Percentiles rank a stretch among this genome's conserved stretches.
Conservation (phyloP, 768 basidiomycete genomes). For the Leucosporidium creatinivorum region DNA sequence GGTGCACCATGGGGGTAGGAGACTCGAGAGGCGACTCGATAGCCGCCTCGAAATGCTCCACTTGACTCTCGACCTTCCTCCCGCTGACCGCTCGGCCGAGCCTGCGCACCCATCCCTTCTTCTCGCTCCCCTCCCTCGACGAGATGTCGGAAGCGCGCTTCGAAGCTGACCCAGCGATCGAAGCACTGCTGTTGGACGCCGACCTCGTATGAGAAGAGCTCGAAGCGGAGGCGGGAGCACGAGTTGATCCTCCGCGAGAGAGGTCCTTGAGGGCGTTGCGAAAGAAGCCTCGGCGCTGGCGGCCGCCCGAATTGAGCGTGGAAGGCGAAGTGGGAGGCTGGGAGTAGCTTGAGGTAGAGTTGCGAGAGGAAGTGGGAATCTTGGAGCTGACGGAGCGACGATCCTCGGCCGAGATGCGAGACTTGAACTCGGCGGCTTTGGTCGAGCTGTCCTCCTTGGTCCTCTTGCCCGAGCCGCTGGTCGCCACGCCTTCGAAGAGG, state of each 20-base stretch:
- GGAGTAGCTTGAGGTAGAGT: neutral
- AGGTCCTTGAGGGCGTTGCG: slow-evolving; percentile 8
- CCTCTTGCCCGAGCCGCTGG: neutral
- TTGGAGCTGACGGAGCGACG: neutral
- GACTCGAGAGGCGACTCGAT: neutral
- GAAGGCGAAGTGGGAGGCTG: neutral
- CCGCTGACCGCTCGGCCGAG: slow-evolving; percentile 5
- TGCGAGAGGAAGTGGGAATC: neutral
- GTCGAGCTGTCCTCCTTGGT: neutral
- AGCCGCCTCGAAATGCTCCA: slow-evolving; percentile 10
- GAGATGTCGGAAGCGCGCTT: neutral
- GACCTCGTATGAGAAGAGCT: neutral
- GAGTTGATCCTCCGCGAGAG: neutral
- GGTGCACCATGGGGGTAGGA: neutral
- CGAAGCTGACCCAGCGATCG: too few relatives aligned
- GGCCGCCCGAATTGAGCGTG: slow-evolving; percentile 2
- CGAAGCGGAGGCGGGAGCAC: neutral
- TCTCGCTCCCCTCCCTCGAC: neutral
- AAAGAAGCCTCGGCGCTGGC: slow-evolving; percentile 15
- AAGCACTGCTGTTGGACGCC: neutral
- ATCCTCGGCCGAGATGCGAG: neutral
- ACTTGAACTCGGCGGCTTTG: neutral
- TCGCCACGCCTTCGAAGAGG: slow-evolving; percentile 8
- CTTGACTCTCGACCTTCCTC: slow-evolving; percentile 13
- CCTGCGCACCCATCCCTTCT: slow-evolving; percentile 10